Evolutionary conservation across 306 rosid genomes (phyloP).

Genomic region (Dryas drummondii): DNA sequence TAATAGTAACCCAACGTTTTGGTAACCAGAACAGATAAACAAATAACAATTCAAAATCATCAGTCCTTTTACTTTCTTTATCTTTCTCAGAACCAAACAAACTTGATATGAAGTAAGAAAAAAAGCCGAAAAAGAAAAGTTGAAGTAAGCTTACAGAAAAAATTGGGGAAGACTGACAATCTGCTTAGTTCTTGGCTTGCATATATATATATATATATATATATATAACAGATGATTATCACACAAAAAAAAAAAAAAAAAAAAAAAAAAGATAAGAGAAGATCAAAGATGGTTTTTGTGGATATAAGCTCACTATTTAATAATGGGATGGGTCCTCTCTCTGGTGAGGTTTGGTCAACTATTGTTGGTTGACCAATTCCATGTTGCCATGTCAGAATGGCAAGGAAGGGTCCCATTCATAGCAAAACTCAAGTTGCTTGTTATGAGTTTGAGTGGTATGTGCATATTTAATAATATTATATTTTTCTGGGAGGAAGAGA

Average conservation of each 20-base stretch:
- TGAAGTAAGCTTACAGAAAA: conserved; percentile 20
- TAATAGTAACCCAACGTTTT: background rate
- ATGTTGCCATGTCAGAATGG: background rate
- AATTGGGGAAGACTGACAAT: background rate
- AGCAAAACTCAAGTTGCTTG: background rate
- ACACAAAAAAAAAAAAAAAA: background rate
- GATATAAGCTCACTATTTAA: background rate
- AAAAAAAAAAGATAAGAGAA: background rate
- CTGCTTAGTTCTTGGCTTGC: background rate
- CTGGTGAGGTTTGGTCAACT: conserved; percentile 16
- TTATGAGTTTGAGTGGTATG: background rate
- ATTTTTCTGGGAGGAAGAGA: no score
- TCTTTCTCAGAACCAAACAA: background rate
- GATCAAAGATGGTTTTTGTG: background rate
- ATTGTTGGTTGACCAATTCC: background rate
- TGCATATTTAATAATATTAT: no score
- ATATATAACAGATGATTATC: background rate
- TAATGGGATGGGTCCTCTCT: conserved; percentile 11
- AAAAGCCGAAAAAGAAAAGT: background rate
- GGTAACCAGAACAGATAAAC: background rate
- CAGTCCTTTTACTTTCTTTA: background rate
- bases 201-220: background rate
- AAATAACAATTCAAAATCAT: background rate
- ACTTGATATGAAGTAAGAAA: background rate
- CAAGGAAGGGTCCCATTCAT: background rate